A percentile compares a stretch with the other conserved stretches of the same genome.
These are phyloP conservation scores for Aureobasidium sp. DNA, from an alignment of 2,329 filamentous ascomycete genomes.

Conservation along the genomic window DNA sequence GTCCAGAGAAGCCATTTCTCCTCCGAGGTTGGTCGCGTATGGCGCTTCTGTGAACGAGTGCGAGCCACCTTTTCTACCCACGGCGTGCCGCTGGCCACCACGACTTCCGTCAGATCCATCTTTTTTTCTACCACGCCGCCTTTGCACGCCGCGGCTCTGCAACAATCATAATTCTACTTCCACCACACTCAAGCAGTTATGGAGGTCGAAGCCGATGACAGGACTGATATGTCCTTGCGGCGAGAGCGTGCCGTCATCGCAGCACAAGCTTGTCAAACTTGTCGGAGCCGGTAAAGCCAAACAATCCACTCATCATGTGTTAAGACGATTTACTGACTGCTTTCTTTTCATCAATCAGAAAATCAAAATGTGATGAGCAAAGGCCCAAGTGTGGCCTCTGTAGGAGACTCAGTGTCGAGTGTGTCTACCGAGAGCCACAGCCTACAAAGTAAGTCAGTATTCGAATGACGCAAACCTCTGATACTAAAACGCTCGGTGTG, in stretches of 20 bases:
- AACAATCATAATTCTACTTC: background rate
- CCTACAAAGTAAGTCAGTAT: conserved; percentile 50
- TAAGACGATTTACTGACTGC: background rate
- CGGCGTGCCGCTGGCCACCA: background rate
- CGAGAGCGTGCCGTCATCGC: conserved; percentile 42
- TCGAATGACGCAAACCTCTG: background rate
- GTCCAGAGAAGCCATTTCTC: background rate
- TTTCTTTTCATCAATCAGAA: conserved; percentile 32
- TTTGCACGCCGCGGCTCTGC: background rate
- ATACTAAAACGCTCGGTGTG: background rate
- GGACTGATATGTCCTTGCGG: conserved; percentile 18
- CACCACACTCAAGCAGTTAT: background rate
- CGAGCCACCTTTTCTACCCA: background rate
- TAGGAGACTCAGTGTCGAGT: conserved; percentile 48
- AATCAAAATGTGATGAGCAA: conserved; percentile 57
- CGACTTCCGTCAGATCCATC: background rate
- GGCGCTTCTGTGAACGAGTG: background rate
- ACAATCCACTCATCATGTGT: background rate
- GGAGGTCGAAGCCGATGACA: background rate
- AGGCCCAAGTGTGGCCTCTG: conserved; percentile 54
- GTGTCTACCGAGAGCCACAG: conserved; percentile 51
- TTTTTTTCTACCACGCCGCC: background rate
- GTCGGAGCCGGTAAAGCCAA: conserved; percentile 32
- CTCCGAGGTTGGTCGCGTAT: background rate
- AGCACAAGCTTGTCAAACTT: conserved; percentile 51